Conservation (phyloP, 2,329 filamentous ascomycete genomes). For the Penicillium sp. region DNA sequence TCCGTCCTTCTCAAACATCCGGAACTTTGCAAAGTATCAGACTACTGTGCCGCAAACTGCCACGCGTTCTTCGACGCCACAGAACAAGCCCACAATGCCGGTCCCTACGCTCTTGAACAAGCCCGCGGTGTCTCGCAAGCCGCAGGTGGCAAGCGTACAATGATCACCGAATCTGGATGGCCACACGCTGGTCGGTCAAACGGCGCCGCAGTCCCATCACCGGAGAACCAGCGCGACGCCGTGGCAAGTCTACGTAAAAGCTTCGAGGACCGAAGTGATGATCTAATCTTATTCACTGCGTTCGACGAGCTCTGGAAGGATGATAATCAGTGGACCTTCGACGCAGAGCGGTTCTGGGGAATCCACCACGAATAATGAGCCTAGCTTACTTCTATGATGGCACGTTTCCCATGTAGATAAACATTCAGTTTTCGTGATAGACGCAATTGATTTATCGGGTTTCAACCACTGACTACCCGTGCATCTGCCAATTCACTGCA, state of each 20-base stretch:
- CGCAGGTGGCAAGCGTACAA: constrained; percentile 58
- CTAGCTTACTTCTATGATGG: not conserved
- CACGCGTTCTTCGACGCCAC: constrained; percentile 79
- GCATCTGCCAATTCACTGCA: not conserved
- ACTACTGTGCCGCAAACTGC: constrained; percentile 77
- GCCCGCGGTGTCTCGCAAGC: constrained; percentile 46
- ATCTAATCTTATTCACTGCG: constrained; percentile 70
- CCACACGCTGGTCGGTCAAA: constrained; percentile 67
- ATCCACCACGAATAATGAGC: constrained; percentile 36
- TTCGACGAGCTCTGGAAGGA: constrained; percentile 80
- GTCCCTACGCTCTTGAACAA: constrained; percentile 63
- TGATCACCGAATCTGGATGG: constrained; percentile 85
- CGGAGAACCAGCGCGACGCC: constrained; percentile 65
- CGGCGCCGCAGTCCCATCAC: constrained; percentile 64
- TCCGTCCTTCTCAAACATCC: constrained; percentile 65
- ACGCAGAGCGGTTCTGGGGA: constrained; percentile 77
- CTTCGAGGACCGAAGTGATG: constrained; percentile 47
- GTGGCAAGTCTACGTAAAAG: constrained; percentile 61
- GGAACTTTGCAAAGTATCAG: constrained; percentile 67
- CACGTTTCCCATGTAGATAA: constrained; percentile 3
- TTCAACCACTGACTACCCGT: not conserved
- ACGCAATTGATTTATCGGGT: not conserved
- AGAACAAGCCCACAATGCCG: constrained; percentile 59
- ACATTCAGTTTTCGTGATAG: not conserved
- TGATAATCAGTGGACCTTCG: constrained; percentile 60